Evolutionary conservation across 441 rosid species (phyloP).

Genomic region (Raphanus hybrid): DNA sequence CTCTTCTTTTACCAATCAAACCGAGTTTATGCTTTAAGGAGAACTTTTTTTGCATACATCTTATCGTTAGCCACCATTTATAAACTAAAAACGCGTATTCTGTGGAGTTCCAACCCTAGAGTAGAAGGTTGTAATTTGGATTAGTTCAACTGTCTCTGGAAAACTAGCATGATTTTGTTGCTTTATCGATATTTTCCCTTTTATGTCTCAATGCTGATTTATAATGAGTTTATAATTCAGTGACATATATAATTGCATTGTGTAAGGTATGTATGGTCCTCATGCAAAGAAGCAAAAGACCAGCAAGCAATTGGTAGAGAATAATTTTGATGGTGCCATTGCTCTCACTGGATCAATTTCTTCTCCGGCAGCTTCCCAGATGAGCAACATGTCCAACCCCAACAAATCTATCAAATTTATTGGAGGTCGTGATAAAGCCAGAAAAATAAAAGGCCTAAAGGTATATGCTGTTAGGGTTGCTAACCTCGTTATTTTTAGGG

Average conservation of each 20-base stretch:
- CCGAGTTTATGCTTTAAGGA: neutral
- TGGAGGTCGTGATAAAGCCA: conserved; percentile 77
- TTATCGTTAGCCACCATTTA: conserved; percentile 5
- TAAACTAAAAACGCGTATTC: neutral
- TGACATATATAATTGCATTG: conserved; percentile 27
- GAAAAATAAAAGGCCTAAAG: conserved; percentile 80
- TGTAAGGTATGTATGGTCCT: conserved; percentile 77
- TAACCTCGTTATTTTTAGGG: conserved; percentile 22
- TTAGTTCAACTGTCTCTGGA: conserved; percentile 7
- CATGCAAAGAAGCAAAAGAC: conserved; percentile 84
- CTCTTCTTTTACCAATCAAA: neutral
- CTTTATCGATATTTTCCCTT: conserved; percentile 31
- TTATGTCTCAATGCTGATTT: conserved; percentile 24
- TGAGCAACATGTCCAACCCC: conserved; percentile 96
- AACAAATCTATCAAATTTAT: conserved; percentile 73
- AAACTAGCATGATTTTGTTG: conserved; percentile 19
- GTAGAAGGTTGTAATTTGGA: conserved; percentile 12
- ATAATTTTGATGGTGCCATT: conserved; percentile 64
- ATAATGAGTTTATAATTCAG: conserved; percentile 14
- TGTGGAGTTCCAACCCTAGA: conserved; percentile 25
- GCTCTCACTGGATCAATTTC: conserved; percentile 66
- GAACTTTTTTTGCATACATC: neutral
- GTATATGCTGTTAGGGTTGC: conserved; percentile 50
- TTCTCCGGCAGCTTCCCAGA: conserved; percentile 91
- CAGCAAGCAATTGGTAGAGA: conserved; percentile 69